phyloP scores from a whole-genome alignment of 2,329 filamentous ascomycete species.

The Paraphoma sp. region DNA sequence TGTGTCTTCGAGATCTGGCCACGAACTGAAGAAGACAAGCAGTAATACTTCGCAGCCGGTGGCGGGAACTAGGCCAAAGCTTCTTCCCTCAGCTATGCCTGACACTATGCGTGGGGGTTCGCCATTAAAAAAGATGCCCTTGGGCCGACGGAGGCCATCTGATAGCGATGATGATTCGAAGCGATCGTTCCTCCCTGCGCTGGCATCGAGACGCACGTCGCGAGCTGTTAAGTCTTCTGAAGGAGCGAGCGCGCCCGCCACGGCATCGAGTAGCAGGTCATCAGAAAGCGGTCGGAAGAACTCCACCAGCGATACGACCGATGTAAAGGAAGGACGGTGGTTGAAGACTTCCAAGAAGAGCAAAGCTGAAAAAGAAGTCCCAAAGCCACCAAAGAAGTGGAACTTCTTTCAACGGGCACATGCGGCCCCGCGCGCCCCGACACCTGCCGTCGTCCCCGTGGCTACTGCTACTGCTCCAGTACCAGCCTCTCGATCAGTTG shows the following conservation, averaged over 20 bases:
- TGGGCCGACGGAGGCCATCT: slow-evolving; percentile 39
- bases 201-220: slow-evolving; percentile 36
- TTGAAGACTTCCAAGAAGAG: slow-evolving; percentile 43
- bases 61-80: slow-evolving; percentile 29
- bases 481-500: slow-evolving; percentile 52
- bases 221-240: slow-evolving; percentile 33
- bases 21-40: slow-evolving; percentile 25
- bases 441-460: slow-evolving; percentile 31
- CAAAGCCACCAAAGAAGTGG: slow-evolving; percentile 57
- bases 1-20: slow-evolving; percentile 19
- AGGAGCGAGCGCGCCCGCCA: slow-evolving; percentile 15
- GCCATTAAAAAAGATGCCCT: slow-evolving; percentile 37
- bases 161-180: slow-evolving; percentile 47
- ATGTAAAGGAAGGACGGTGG: slow-evolving; percentile 49
- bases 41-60: slow-evolving; percentile 24
- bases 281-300: slow-evolving; percentile 31
- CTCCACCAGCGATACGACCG: slow-evolving; percentile 29
- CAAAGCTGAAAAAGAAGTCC: slow-evolving; percentile 32
- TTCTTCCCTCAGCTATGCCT: slow-evolving; percentile 49
- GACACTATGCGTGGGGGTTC: slow-evolving; percentile 40
- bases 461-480: slow-evolving; percentile 49
- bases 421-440: slow-evolving; percentile 46
- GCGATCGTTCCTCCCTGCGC: slow-evolving; percentile 40
- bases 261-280: slow-evolving; percentile 19
- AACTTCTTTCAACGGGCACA: slow-evolving; percentile 65